A percentile compares a stretch with the other conserved stretches of the same genome.
phyloP scores from a whole-genome alignment of 257 asterid genomes.

The Solanum tarijense region DNA sequence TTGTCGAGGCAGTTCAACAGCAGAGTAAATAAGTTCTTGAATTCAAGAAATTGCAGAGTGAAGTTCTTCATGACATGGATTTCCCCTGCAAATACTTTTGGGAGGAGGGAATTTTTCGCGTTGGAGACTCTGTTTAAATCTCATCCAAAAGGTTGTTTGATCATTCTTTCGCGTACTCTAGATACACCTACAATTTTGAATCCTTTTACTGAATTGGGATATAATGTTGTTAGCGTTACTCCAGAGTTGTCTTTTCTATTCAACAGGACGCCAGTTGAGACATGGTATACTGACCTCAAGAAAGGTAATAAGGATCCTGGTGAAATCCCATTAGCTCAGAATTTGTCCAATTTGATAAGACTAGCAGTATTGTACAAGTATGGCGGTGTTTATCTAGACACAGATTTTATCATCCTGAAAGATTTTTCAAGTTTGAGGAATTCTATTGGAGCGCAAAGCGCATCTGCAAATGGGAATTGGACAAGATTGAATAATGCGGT shows the following conservation, averaged over 20 bases:
- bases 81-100: conserved; percentile 15
- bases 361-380: conserved; percentile 52
- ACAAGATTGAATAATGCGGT: conserved; percentile 66
- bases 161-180: conserved; percentile 44
- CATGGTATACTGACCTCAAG: conserved; percentile 42
- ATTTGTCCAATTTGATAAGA: conserved; percentile 61
- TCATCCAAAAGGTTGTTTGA: conserved; percentile 31
- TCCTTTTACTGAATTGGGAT: conserved; percentile 37
- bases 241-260: conserved; percentile 34
- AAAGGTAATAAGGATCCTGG: conserved; percentile 47
- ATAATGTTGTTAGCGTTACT: conserved; percentile 20
- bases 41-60: neutral
- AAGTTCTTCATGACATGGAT: conserved; percentile 21
- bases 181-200: conserved; percentile 33
- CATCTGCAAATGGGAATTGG: conserved; percentile 44
- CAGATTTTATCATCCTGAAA: conserved; percentile 51
- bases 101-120: conserved; percentile 33
- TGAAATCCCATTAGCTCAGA: conserved; percentile 50
- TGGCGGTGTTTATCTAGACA: conserved; percentile 70
- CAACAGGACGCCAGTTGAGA: conserved; percentile 40
- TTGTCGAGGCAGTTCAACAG: neutral
- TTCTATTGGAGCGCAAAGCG: conserved; percentile 56
- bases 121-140: conserved; percentile 46
- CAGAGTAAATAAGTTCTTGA: neutral
- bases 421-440: conserved; percentile 49